Evolutionary conservation across 257 asterid species (phyloP).

Genomic region (Solanum microdontum): DNA sequence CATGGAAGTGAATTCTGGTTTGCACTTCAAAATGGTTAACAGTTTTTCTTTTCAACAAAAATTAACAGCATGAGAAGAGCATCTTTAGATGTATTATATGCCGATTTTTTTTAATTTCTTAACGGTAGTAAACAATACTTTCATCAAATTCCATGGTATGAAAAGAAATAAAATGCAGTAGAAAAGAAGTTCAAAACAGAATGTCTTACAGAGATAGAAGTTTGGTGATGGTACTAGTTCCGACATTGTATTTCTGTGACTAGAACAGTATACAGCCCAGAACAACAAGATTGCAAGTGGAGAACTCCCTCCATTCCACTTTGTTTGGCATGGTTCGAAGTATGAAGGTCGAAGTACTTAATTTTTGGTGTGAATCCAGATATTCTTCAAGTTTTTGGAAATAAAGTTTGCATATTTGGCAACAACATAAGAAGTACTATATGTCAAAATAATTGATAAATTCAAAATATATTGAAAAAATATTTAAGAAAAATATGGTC

Average conservation of each 20-base stretch:
- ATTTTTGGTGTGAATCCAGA: neutral
- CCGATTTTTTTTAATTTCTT: neutral
- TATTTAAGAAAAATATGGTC: neutral
- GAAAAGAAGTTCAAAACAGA: neutral
- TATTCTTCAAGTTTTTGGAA: neutral
- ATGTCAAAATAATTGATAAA: neutral
- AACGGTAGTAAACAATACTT: neutral
- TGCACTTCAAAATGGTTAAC: neutral
- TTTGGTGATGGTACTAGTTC: neutral
- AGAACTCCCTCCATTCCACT: conserved; percentile 1
- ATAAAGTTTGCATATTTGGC: neutral
- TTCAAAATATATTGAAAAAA: neutral
- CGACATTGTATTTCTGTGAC: neutral
- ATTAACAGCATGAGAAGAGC: neutral
- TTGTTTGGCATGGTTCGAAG: neutral
- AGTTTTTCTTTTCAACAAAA: neutral
- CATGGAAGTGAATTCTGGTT: neutral
- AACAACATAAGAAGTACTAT: neutral
- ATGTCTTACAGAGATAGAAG: neutral
- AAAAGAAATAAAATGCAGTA: neutral
- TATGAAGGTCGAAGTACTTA: neutral
- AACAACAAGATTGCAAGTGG: neutral
- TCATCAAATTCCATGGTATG: neutral
- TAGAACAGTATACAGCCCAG: neutral
- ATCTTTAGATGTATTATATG: neutral